Conservation (phyloP, 108 stramenopile genomes). For the Heterococcus sp. region DNA sequence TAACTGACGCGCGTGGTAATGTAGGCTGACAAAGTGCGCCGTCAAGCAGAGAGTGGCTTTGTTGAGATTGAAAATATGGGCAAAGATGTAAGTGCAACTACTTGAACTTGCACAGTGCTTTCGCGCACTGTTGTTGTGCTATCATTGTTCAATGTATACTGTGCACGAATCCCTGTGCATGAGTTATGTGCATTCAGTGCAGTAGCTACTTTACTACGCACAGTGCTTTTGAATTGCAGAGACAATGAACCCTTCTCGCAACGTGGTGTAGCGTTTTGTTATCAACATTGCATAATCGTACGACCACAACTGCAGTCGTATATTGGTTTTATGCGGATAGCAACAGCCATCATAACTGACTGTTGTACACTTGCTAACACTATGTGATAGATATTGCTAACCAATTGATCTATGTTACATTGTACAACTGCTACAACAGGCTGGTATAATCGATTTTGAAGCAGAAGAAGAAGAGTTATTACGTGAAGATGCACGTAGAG, state of each 20-base stretch:
- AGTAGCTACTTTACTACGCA: too few species aligned
- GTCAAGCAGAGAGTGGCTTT: background rate
- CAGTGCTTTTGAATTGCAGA: too few species aligned
- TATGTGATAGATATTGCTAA: background rate
- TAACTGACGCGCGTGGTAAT: background rate
- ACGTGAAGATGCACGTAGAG: conserved; percentile 5
- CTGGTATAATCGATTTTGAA: too few species aligned
- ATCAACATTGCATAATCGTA: background rate
- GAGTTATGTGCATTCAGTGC: too few species aligned
- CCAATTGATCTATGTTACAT: too few species aligned
- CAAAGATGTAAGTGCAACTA: background rate
- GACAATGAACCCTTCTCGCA: too few species aligned
- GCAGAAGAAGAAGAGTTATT: background rate
- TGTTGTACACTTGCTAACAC: conserved; percentile 1
- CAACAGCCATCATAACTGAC: background rate
- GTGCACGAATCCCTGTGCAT: too few species aligned
- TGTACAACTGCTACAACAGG: too few species aligned
- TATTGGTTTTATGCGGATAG: background rate
- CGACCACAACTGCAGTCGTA: background rate
- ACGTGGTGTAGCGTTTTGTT: too few species aligned
- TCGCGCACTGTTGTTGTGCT: too few species aligned
- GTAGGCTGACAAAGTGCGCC: background rate
- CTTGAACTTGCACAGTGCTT: too few species aligned
- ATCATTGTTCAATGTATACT: too few species aligned
- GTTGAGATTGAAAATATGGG: background rate